Evolutionary conservation across 2,329 filamentous ascomycete species (phyloP).

Genomic region (Phialophora macrospora): DNA sequence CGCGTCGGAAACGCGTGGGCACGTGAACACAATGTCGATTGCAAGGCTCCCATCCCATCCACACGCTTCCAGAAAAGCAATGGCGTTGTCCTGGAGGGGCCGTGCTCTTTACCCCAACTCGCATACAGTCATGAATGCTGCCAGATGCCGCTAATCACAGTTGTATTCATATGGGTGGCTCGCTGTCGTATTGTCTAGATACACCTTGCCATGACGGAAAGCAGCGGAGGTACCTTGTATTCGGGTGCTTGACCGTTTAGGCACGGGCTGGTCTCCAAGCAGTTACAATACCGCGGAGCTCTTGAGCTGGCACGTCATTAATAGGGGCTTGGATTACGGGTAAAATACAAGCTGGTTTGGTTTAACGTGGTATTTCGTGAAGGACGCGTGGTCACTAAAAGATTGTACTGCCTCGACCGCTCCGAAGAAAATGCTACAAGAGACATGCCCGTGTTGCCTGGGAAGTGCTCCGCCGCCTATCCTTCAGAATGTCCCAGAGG

Average conservation of each 20-base stretch:
- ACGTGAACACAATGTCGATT: conserved; percentile 14
- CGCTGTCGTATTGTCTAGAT: too few species aligned
- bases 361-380: background rate
- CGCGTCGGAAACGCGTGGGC: conserved; percentile 22
- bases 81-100: background rate
- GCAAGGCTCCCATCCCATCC: background rate
- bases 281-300: too few species aligned
- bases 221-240: background rate
- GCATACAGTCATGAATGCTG: background rate
- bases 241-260: too few species aligned
- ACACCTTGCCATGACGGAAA: background rate
- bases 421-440: background rate
- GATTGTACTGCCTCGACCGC: background rate
- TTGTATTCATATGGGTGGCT: background rate
- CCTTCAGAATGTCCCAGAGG: conserved; percentile 20
- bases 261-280: too few species aligned
- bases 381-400: background rate
- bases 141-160: background rate
- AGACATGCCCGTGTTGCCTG: background rate
- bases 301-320: too few species aligned
- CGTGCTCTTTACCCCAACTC: background rate
- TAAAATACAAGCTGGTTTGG: background rate
- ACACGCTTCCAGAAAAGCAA: background rate
- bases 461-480: background rate
- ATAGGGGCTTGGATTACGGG: too few species aligned